Base-by-base conservation (phyloP, 2,329 filamentous ascomycete genomes). In the Rutstroemia sp. region DNA sequence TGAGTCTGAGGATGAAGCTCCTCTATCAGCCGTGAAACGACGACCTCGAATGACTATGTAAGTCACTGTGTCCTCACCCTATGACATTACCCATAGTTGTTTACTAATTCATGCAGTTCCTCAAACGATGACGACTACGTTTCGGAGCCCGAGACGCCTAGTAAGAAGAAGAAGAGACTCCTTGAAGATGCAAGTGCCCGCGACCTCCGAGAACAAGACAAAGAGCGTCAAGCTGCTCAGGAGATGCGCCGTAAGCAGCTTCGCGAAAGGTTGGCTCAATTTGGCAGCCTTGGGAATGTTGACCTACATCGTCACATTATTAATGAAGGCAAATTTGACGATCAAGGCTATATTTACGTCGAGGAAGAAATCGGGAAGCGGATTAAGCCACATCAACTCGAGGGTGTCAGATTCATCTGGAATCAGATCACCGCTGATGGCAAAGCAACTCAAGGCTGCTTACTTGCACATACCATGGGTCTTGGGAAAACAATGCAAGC, bases 401-500 rank as follows among this genome's bases (percentile, higher is more conserved):
- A 82, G 1, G 92, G 92, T 1, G 82, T 96, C 19, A 84, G 86
- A 10, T 96, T 96, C 70, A 81, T 96, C 76, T 96, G 92, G 90
- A 84, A 90, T 62, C 87, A 92, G 61, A 75, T 96, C 46, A 77
- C 79, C 34, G 50, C 56, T 39, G 61, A 84, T 55, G 68, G 74
- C 1, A 73, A 77, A 4, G 73, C 75, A 5, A 77, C 78, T 17
- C 84, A 91, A 69, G 91, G 91, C 2, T 95, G 89, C 67, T 77
- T 95, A 12, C 76, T 96, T 19, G 88, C 91, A 5, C 91, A 96
- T 69, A 89, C 88, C 0, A 96, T 96, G 91, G 92, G 92, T 1
- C 73, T 96, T 2, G 91, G 91, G 16, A 96, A 96, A 73, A 95
- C 91, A 0, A 90, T 95, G 85, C 91, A 96, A 73, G 82, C 90